Base-by-base conservation (phyloP, 306 rosid species). In the Rubus parviflorus region DNA sequence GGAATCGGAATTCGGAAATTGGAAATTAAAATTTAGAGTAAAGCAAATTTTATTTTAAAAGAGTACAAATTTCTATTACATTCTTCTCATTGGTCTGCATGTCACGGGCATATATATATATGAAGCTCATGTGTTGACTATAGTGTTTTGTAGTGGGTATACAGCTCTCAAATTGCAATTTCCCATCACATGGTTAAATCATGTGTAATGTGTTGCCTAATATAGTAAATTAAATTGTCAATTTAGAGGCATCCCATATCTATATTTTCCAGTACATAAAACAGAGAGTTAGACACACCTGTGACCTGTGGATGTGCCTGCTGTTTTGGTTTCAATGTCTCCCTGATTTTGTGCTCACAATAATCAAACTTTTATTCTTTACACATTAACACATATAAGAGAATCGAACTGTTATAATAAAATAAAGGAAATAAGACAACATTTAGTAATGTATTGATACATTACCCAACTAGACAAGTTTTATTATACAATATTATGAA, bases 81-180 rank as follows among this genome's bases (percentile, higher is more conserved):
- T 22, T 23, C 25, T 3, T 7, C 2, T 13, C 25, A 8, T 57
- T 58, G 77, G 68, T 60, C 30, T 74, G 56, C 69, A 74, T 74
- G 69, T 74, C 77, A 74, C 77, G 77, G 73, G 77, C 54, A 54
- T 57, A 15, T n/a, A 41, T 60, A 23, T 51, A n/a, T 17, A 54
- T 13, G 22, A 73, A 16, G 1, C 53, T 0, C n/a, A n/a, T n/a
- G 54, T 73, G 43, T 22, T 42, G 25, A 64, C 69, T 57, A 54
- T 19, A 46, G 35, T 41, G 67, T 20, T 43, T 52, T 66, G 52
- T 66, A 66, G 35, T 8, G 17, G 12, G 41, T 10, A 11, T 41
- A 14, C 69, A 64, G 69, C 43, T 73, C 41, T 22, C 17, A 57
- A 12, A 42, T 20, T 42, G 67, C 14, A 74, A 45, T 22, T 42